phyloP scores from a whole-genome alignment of 352 stramenopile genomes.

The Bremia lactucae region DNA sequence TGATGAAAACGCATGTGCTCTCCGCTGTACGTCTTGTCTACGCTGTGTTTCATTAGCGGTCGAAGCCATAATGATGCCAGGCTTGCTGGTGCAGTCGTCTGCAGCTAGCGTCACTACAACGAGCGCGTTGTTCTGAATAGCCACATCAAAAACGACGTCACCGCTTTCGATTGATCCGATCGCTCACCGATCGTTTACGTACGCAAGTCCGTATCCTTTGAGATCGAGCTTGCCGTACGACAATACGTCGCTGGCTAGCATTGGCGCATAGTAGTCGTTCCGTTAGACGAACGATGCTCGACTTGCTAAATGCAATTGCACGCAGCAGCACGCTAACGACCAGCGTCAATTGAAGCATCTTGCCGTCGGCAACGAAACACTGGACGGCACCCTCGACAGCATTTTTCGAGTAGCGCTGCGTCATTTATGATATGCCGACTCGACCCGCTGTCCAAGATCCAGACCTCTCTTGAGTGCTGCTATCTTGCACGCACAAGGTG shows the following conservation, averaged over 20 bases:
- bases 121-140: neutral
- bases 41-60: neutral
- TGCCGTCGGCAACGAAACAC: neutral
- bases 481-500: neutral
- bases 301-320: neutral
- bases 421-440: neutral
- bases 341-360: neutral
- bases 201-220: neutral
- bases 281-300: neutral
- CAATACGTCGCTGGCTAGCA: neutral
- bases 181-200: neutral
- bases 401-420: neutral
- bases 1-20: neutral
- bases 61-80: neutral
- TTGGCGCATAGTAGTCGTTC: no score
- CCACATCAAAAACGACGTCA: neutral
- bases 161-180: neutral
- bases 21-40: neutral
- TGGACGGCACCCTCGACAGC: no score
- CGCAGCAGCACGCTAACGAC: neutral
- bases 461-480: no score
- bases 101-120: neutral
- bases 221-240: neutral
- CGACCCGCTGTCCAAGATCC: no score
- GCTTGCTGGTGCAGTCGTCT: neutral